Conservation (phyloP, 306 rosid species). For the Dicorynia guianensis region DNA sequence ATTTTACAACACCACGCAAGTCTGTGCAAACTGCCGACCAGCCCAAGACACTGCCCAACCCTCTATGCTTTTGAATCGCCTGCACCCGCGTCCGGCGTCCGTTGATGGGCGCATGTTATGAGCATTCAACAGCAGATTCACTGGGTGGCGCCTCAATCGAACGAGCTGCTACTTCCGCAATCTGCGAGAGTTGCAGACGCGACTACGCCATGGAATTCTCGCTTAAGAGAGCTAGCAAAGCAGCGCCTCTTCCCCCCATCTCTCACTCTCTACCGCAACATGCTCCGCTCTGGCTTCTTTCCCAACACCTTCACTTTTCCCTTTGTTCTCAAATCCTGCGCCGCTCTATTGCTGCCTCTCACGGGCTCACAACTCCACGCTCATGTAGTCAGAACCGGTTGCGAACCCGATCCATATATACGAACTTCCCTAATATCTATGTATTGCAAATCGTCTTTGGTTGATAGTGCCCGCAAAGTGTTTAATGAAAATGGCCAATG, state of each 20-base stretch:
- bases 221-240: constrained; percentile 70
- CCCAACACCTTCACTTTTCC: constrained; percentile 89
- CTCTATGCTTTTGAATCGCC: too few relatives aligned
- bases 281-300: constrained; percentile 72
- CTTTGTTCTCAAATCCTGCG: constrained; percentile 83
- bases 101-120: background rate
- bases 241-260: constrained; percentile 67
- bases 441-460: constrained; percentile 53
- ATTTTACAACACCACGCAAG: too few relatives aligned
- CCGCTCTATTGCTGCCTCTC: constrained; percentile 64
- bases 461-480: constrained; percentile 66
- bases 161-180: background rate
- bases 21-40: too few relatives aligned
- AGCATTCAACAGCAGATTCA: background rate
- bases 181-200: constrained; percentile 17
- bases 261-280: constrained; percentile 66
- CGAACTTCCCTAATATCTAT: constrained; percentile 76
- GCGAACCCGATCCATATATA: constrained; percentile 72
- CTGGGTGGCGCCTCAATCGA: background rate
- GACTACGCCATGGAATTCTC: constrained; percentile 69
- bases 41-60: too few relatives aligned
- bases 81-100: background rate
- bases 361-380: constrained; percentile 69
- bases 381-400: constrained; percentile 78
- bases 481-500: constrained; percentile 64